Base-by-base conservation (phyloP, 73 alveolate species). In the Paramecium octaurelia region DNA sequence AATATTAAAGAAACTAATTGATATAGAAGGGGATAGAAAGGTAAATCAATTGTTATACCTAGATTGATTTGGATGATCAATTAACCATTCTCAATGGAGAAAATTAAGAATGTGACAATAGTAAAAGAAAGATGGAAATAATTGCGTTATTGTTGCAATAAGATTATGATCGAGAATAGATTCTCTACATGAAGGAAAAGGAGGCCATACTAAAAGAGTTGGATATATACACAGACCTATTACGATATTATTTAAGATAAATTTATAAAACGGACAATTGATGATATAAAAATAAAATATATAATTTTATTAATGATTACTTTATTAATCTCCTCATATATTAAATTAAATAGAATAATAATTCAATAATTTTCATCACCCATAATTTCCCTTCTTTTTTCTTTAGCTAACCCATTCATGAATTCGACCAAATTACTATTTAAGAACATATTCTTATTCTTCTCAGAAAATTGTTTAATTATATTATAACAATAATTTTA, bases 401-500 rank as follows among this genome's bases (percentile, higher is more conserved):
- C 94, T 46, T 83, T 77, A 24, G 94, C 94, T 42, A 89, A 73
- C 0, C 92, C 36, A 48, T 89, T 89, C 94, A 89, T 89, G 29
- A 89, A 89, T 14, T 89, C 94, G 4, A 89, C 94, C 34, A 89
- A 71, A 89, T 89, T 89, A 71, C 92, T 71, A 46, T 31, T 77
- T 31, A 89, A 70, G n/a, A 89, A 89, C 75, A 70, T 68, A 46
- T 89, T 83, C 57, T 89, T 89, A 31, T 71, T 18, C 16, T 89
- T 44, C 44, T 89, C 94, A 23, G 94, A 89, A 40, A 89, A 89
- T 35, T 70, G 27, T 48, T 89, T 89, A 44, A 89, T 89, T 3
- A 89, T 89, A 73, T 71, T 54, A 34, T 89, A 89, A 38, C 88
- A 70, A 71, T 89, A 89, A 35, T 70, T 89, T 59, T 89, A 46